A percentile compares a stretch with the other conserved stretches of the same genome.
phyloP scores from a whole-genome alignment of 768 basidiomycete species.

The Suillus americanus region DNA sequence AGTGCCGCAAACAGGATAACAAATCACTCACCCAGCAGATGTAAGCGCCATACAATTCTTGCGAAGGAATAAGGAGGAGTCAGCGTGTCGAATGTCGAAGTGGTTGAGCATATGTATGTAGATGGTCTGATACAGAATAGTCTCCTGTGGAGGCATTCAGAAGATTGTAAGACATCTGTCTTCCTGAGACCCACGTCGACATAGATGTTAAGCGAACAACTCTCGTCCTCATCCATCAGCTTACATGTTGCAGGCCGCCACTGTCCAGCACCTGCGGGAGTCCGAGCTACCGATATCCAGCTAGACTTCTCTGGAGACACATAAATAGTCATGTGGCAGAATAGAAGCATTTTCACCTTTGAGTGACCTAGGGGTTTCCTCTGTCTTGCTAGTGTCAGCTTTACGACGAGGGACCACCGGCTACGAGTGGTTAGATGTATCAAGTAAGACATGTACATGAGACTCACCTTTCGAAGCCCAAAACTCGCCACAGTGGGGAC shows the following conservation, averaged over 20 bases:
- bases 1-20: conserved; percentile 10
- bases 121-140: conserved; percentile 70
- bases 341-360: conserved; percentile 46
- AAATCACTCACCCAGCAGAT: conserved; percentile 49
- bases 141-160: conserved; percentile 48
- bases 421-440: conserved; percentile 25
- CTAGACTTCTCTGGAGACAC: conserved; percentile 60
- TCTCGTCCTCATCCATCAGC: conserved; percentile 63
- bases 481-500: conserved; percentile 51
- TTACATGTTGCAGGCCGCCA: conserved; percentile 77
- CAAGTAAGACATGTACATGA: conserved; percentile 3
- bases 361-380: conserved; percentile 50
- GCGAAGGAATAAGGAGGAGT: conserved; percentile 74
- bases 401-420: conserved; percentile 51
- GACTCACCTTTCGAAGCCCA: conserved; percentile 57
- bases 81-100: conserved; percentile 77
- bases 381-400: conserved; percentile 50
- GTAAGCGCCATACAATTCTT: conserved; percentile 76
- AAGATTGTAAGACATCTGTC: neutral
- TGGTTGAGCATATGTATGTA: conserved; percentile 72
- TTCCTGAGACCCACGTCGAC: conserved; percentile 54
- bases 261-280: conserved; percentile 50
- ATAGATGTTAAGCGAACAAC: conserved; percentile 71
- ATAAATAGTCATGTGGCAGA: conserved; percentile 5
- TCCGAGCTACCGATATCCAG: conserved; percentile 63